phyloP scores from a whole-genome alignment of 2,329 filamentous ascomycete species.

The Alternaria sp. region DNA sequence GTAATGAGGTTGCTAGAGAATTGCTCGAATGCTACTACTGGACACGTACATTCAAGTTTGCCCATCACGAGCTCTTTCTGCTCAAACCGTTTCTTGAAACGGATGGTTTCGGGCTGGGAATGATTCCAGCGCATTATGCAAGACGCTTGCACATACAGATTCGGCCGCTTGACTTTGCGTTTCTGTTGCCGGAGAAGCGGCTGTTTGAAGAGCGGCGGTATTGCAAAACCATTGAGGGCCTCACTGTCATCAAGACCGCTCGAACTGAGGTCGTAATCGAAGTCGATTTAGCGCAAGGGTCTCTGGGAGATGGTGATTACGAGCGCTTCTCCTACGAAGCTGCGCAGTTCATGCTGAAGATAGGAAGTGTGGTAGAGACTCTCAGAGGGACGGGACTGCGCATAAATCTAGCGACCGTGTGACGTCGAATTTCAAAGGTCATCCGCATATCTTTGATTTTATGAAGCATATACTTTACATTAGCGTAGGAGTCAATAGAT shows the following conservation, averaged over 20 bases:
- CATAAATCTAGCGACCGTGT: neutral
- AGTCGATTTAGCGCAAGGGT: slow-evolving; percentile 8
- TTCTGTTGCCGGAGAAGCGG: slow-evolving; percentile 8
- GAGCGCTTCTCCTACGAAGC: slow-evolving; percentile 2
- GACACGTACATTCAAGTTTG: slow-evolving; percentile 27
- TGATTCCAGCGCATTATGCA: slow-evolving; percentile 16
- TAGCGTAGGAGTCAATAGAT: neutral
- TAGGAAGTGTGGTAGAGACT: neutral
- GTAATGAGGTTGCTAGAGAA: slow-evolving; percentile 13
- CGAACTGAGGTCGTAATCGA: slow-evolving; percentile 13
- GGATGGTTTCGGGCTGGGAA: slow-evolving; percentile 15
- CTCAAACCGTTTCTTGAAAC: slow-evolving; percentile 18
- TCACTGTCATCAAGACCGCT: slow-evolving; percentile 6
- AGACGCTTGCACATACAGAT: slow-evolving; percentile 21
- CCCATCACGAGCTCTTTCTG: slow-evolving; percentile 20
- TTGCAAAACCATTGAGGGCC: slow-evolving; percentile 5
- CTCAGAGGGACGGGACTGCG: slow-evolving; percentile 4
- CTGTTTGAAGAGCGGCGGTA: slow-evolving; percentile 8
- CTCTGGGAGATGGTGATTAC: slow-evolving; percentile 5
- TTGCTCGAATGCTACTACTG: slow-evolving; percentile 28
- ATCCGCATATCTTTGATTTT: neutral
- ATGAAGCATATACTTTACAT: neutral
- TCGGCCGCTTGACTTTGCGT: slow-evolving; percentile 14
- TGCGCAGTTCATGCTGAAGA: neutral
- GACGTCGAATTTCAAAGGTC: neutral